Percentiles rank a stretch among this genome's conserved stretches.
Conservation (phyloP, 441 rosid species). For the Croton laevigatus region DNA sequence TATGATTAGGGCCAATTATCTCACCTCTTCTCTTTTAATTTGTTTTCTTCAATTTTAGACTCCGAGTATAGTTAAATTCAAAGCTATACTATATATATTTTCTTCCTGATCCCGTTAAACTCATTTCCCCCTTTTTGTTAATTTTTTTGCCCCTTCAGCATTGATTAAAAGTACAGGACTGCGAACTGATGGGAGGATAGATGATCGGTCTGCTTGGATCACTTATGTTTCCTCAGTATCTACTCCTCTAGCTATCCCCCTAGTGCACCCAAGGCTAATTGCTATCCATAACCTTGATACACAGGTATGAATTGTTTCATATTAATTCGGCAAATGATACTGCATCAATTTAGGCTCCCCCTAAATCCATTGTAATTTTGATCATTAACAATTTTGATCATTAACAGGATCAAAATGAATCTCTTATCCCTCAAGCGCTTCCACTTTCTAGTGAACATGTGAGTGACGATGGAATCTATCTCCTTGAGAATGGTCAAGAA, state of each 20-base stretch:
- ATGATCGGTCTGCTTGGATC: conserved; percentile 91
- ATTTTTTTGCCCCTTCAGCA: conserved; percentile 43
- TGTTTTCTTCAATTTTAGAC: too few relatives aligned
- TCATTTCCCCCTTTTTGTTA: background rate
- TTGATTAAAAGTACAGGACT: conserved; percentile 76
- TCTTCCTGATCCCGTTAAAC: background rate
- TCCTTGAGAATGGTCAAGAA: conserved; percentile 96
- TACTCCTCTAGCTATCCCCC: conserved; percentile 73
- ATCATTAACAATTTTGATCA: conserved; percentile 31
- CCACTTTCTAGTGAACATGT: conserved; percentile 91
- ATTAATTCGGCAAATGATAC: background rate
- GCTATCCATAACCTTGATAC: conserved; percentile 73
- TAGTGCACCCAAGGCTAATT: conserved; percentile 93
- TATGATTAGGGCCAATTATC: background rate
- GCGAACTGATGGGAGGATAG: conserved; percentile 83
- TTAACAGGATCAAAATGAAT: conserved; percentile 62
- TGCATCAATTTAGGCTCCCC: background rate
- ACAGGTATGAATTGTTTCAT: conserved; percentile 41
- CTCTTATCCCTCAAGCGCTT: conserved; percentile 58
- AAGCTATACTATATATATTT: background rate
- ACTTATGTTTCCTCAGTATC: conserved; percentile 66
- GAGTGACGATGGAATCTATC: conserved; percentile 84
- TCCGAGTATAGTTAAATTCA: background rate
- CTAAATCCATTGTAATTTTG: conserved; percentile 16
- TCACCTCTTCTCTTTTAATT: too few relatives aligned